Base-by-base conservation (phyloP, 345 rosid species). In the Citrus cavaleriei region DNA sequence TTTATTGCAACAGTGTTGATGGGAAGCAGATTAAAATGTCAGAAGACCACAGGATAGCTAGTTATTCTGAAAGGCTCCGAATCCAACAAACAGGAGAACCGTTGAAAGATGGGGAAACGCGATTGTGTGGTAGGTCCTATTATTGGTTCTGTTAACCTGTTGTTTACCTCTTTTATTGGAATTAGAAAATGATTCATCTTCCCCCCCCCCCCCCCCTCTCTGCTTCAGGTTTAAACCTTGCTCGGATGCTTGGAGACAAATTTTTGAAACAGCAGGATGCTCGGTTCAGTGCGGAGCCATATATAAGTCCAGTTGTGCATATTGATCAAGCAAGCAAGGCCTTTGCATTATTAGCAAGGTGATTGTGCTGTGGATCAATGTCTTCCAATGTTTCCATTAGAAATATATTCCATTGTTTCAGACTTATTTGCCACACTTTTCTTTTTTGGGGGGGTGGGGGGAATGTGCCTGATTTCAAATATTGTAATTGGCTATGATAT, bases 231-330 rank as follows among this genome's bases (percentile, higher is more conserved):
- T 77, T 97, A 86, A 94, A 92, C 84, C 98, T 97, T 73, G 92
- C 97, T 62, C 89, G 98, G 76, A 91, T 94, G 98, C 98, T 97
- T 72, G 99, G 99, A 77, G 99, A 93, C 87, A 97, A 97, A 74
- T 97, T 91, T 85, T 83, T 91, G 79, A 97, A 97, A 85, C 91
- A 91, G 86, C 95, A 94, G 87, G 99, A 97, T 67, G 77, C 82
- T 13, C 91, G 98, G 40, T 94, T 94, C 82, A 91, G 93, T 74
- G 87, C 97, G 16, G 97, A 92, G 84, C 99, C 99, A 54, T 91
- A 83, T 76, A 86, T 92, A 82, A 97, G 99, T 79, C 82, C 84
- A 83, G 90, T 86, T 81, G 86, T 94, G 78, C 91, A 82, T 77
- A 83, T 97, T 77, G 79, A 88, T 83, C 88, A 71, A 79, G 78